Conservation (phyloP, 345 rosid species). For the Balakata baccata region DNA sequence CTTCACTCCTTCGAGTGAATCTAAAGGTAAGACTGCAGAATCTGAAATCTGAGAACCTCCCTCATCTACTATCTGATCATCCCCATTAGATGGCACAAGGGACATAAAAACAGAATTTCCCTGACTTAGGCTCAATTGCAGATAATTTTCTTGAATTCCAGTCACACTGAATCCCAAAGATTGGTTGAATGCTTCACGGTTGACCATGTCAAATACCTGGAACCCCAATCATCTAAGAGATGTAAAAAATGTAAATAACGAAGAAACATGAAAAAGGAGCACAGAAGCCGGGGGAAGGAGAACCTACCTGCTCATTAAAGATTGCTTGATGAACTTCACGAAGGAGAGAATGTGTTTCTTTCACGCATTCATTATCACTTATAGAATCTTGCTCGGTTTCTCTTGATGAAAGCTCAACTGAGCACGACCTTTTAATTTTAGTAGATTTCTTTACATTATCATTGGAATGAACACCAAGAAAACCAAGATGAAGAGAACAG, state of each 20-base stretch:
- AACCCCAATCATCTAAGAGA: slow-evolving; percentile 25
- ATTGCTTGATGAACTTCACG: slow-evolving; percentile 78
- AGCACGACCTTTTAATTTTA: slow-evolving; percentile 26
- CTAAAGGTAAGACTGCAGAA: slow-evolving; percentile 38
- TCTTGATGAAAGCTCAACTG: slow-evolving; percentile 29
- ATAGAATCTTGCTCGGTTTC: slow-evolving; percentile 41
- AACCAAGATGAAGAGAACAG: slow-evolving; percentile 67
- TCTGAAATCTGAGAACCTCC: slow-evolving; percentile 34
- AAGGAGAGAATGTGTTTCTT: slow-evolving; percentile 57
- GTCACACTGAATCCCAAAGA: slow-evolving; percentile 69
- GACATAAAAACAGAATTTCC: slow-evolving; percentile 73
- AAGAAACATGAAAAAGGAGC: background rate
- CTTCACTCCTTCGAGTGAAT: slow-evolving; percentile 46
- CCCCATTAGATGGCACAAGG: slow-evolving; percentile 46
- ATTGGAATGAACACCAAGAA: slow-evolving; percentile 49
- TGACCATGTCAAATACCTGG: slow-evolving; percentile 82
- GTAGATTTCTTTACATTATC: slow-evolving; percentile 29
- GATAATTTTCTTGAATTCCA: slow-evolving; percentile 76
- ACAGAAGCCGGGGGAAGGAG: slow-evolving; percentile 1
- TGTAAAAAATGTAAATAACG: slow-evolving; percentile 17
- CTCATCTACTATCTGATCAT: slow-evolving; percentile 37
- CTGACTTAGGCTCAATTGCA: slow-evolving; percentile 67
- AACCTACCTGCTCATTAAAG: slow-evolving; percentile 73
- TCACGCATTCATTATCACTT: slow-evolving; percentile 60
- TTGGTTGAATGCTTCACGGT: slow-evolving; percentile 71